Evolutionary conservation across 1,284 basidiomycete genomes (phyloP), one percentile per base, ranked within the genome.

Genomic region (Tylopilus sp.): DNA sequence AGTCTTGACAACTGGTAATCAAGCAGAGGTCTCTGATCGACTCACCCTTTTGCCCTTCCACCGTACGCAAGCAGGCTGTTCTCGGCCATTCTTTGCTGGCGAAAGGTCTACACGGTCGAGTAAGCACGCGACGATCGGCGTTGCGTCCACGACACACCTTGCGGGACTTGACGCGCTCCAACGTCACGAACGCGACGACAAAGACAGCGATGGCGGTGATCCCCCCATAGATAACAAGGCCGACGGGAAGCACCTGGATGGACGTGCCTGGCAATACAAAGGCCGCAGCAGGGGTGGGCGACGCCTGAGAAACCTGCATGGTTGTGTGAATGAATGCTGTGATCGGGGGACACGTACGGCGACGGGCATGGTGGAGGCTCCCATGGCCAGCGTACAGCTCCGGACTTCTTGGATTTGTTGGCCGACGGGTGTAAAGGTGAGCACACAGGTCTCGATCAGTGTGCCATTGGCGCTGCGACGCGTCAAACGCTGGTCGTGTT

Each of bases 161-260:
- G 73, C 88, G 82, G 64, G 88, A 86, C 67, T 84, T 87, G 26
- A 86, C 82, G 44, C 89, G 77, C 73, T 91, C 88, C 62, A 84
- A 89, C 19, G 88, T 91, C 51, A 90, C 88, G 60, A 89, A 71
- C 45, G 77, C 83, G 53, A 92, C 85, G n/a, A 86, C 81, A 54
- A 86, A 81, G 57, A 92, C 66, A 18, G 82, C 84, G 60, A 91
- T 84, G 11, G 85, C 82, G 21, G 86, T 87, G 52, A 92, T 84
- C 56, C 86, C 88, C 40, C 84, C 87, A 62, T 88, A 91, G 16
- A 92, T 76, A 49, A 84, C 86, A 42, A 92, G 74, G 57, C 89
- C 89, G 55, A 91, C 82, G 0, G 89, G 89, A 42, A 91, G 72
- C 4, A 92, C 88, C 31, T 80, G 77, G 19, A 92, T 61, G 49